Evolutionary conservation across 2,329 filamentous ascomycete species (phyloP), one percentile per base, ranked within the genome.

Genomic region (Talaromyces sp.): DNA sequence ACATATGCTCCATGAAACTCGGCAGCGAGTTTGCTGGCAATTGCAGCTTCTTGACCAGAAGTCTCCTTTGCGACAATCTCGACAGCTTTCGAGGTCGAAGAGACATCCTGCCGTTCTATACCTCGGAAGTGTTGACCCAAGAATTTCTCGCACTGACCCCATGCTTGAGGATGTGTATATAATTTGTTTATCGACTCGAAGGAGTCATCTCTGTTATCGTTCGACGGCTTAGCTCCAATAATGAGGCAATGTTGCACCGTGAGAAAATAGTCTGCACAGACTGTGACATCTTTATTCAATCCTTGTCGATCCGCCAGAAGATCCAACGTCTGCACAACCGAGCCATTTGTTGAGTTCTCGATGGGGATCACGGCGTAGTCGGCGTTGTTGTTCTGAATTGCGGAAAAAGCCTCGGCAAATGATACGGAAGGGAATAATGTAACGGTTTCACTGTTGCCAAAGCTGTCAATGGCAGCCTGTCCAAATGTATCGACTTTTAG

Each of bases 271-370:
- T 98, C 95, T 54, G 87, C 91, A 73, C 89, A 91, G 47, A 98
- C 90, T 57, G 84, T 83, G 54, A 97, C 84, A 73, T 91, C 87
- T 11, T 83, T 82, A 74, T 90, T 92, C 50, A 79, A 78, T 48
- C 77, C 78, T 45, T 86, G 80, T 31, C 90, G 83, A 78, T 97
- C 92, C 69, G 92, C 92, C 66, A 99, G 87, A 69, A 94, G 87
- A 78, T 97, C 93, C 27, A 98, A 85, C 0, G 93, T 97, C 76
- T 92, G 91, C 64, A 95, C 88, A 59, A 99, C 95, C 63, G 90
- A 89, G 72, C 95, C 95, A 77, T 98, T 97, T 74, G 92, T 94
- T 47, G 91, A 96, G 82, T 99, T 99, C 76, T 98, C 94, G 78
- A 97, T 93, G 7, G 95, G 95, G 1, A 97, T 90, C 37, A 98